Percentiles rank a stretch among this genome's conserved stretches.
Evolutionary conservation across 2,329 filamentous ascomycete species (phyloP).

Genomic region (Xylaria polymorpha): DNA sequence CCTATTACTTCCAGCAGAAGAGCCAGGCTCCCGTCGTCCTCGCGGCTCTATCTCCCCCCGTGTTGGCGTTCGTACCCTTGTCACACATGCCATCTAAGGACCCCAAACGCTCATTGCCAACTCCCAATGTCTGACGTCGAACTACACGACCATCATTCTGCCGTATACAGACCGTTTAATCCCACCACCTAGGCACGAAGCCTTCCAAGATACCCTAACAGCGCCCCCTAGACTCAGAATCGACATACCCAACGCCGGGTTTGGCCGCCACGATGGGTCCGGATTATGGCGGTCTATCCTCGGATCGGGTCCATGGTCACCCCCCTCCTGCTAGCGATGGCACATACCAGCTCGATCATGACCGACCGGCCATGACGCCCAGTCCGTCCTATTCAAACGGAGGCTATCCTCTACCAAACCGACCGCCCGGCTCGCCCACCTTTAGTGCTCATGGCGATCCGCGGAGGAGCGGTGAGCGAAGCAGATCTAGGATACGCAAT

Average conservation of each 20-base stretch:
- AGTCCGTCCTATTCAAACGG: constrained; percentile 50
- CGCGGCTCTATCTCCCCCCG: constrained; percentile 36
- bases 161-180: constrained; percentile 41
- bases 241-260: constrained; percentile 35
- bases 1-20: constrained; percentile 9
- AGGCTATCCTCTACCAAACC: constrained; percentile 45
- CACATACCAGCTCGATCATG: constrained; percentile 49
- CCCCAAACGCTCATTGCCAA: constrained; percentile 39
- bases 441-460: constrained; percentile 57
- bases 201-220: constrained; percentile 19
- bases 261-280: constrained; percentile 50
- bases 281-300: constrained; percentile 52
- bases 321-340: constrained; percentile 45
- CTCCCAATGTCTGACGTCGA: constrained; percentile 50
- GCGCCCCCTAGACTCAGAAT: constrained; percentile 7
- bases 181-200: constrained; percentile 38
- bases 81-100: constrained; percentile 42
- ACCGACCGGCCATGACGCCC: constrained; percentile 50
- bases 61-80: constrained; percentile 40
- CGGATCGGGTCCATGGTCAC: constrained; percentile 50
- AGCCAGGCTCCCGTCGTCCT: constrained; percentile 20
- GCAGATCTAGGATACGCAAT: constrained; percentile 65
- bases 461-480: constrained; percentile 67
- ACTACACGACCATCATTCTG: constrained; percentile 43
- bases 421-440: constrained; percentile 53